Evolutionary conservation across 2,329 filamentous ascomycete species (phyloP).

Genomic region (Cordyceps pruinosa): DNA sequence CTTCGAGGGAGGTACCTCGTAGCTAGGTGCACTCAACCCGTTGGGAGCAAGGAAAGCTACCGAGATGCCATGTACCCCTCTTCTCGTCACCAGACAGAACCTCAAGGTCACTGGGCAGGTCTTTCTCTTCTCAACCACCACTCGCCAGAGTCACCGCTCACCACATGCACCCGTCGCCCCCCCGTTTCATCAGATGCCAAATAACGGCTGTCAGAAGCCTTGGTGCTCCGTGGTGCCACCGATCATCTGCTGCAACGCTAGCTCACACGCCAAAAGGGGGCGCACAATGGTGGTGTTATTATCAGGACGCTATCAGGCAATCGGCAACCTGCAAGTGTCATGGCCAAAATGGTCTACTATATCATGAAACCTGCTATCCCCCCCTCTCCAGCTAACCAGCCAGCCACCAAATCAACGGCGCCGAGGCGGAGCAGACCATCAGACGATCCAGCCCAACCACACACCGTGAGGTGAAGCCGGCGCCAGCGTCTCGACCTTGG

Average conservation of each 20-base stretch:
- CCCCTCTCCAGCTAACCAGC: neutral
- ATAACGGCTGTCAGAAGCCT: neutral
- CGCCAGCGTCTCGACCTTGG: neutral
- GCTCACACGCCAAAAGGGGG: neutral
- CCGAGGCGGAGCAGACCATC: constrained; percentile 1
- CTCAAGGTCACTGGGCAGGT: no score
- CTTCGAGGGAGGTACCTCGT: no score
- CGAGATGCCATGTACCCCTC: no score
- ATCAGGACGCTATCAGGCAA: neutral
- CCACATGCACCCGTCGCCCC: neutral
- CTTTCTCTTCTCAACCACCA: no score
- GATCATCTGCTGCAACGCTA: neutral
- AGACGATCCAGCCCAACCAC: constrained; percentile 3
- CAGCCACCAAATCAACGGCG: neutral
- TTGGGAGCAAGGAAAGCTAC: no score
- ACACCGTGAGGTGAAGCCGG: neutral
- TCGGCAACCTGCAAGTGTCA: neutral
- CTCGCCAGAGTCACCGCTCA: neutral
- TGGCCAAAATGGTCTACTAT: neutral
- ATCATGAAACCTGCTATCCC: neutral
- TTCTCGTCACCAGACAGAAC: no score
- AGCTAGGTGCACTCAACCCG: no score
- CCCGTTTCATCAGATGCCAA: neutral
- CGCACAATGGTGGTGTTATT: neutral
- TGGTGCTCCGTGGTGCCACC: no score